Base-by-base conservation (phyloP, 176 grass and related monocot genomes). In the Pharus latifolius region DNA sequence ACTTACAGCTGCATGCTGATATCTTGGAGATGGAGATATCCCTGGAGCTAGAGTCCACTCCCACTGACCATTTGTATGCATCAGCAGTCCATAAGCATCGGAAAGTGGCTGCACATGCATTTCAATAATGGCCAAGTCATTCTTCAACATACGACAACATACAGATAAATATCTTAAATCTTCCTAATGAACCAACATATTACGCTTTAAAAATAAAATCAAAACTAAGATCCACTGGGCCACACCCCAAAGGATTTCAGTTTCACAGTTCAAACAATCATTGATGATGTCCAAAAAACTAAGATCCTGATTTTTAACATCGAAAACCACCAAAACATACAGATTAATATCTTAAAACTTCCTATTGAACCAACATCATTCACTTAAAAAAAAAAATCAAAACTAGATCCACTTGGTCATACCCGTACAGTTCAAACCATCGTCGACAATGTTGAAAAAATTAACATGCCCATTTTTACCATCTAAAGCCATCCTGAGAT, bases 11-110 rank as follows among this genome's bases (percentile, higher is more conserved):
- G 95, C 81, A 88, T 99, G 95, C 79, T 99, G 90, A 80, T 99
- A 99, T 88, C 95, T 85, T 69, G 90, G 90, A 82, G 95, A 99
- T 65, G 95, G 95, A 72, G 95, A 94, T 64, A 91, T 51, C 45
- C 95, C 90, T 72, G 95, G 95, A 74, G 95, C 95, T 40, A 99
- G 79, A 86, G 95, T 99, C 95, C 95, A 99, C 67, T 99, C 95
- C 95, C 95, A 99, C 48, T 84, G 82, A 27, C 90, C 90, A 85
- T 91, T 99, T 60, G 90, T 99, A 81, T 99, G 95, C 95, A 99
- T 99, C 61, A 99, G 75, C 30, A 99, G 82, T 77, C 95, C 95
- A 69, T 99, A 99, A 49, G 95, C 95, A 83, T 99, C 95, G 60
- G 90, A 91, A 46, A 88, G 84, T 20, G 95, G 79, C 95, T 99